Conservation (phyloP, 176 grass and related monocot species). For the Eragrostis curvula region DNA sequence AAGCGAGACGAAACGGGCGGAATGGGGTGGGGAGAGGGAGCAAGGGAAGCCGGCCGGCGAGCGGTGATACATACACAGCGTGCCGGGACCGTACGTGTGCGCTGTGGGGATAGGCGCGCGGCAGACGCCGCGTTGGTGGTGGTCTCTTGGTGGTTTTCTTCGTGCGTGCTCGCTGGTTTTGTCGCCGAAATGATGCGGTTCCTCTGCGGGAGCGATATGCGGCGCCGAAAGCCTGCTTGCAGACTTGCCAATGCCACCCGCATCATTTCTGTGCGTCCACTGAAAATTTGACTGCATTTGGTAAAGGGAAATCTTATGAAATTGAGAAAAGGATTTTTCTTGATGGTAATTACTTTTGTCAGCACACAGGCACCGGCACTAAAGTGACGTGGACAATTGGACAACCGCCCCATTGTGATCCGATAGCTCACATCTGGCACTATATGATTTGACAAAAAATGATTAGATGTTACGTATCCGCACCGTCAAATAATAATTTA, state of each 20-base stretch:
- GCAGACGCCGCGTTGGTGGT: not conserved
- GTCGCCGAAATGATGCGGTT: slow-evolving; percentile 43
- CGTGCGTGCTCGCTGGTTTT: not conserved
- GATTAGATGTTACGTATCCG: too few species aligned
- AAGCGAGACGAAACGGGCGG: not conserved
- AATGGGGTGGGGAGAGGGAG: not conserved
- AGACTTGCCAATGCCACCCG: not conserved
- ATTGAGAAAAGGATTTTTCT: too few species aligned
- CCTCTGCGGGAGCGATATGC: not conserved
- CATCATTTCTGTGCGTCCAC: not conserved
- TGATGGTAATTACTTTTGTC: too few species aligned
- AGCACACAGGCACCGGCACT: too few species aligned
- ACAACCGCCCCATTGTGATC: too few species aligned
- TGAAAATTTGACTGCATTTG: not conserved
- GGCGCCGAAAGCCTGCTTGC: slow-evolving; percentile 38
- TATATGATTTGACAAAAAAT: too few species aligned
- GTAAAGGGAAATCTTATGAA: not conserved
- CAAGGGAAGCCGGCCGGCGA: not conserved
- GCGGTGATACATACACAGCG: not conserved
- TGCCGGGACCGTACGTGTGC: not conserved
- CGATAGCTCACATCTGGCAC: too few species aligned
- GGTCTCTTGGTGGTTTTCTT: not conserved
- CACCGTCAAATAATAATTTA: too few species aligned
- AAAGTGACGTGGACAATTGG: too few species aligned
- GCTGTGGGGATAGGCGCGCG: slow-evolving; percentile 3